Evolutionary conservation across 257 asterid genomes (phyloP), one percentile per base, ranked within the genome.

Genomic region (Cordia subcordata): DNA sequence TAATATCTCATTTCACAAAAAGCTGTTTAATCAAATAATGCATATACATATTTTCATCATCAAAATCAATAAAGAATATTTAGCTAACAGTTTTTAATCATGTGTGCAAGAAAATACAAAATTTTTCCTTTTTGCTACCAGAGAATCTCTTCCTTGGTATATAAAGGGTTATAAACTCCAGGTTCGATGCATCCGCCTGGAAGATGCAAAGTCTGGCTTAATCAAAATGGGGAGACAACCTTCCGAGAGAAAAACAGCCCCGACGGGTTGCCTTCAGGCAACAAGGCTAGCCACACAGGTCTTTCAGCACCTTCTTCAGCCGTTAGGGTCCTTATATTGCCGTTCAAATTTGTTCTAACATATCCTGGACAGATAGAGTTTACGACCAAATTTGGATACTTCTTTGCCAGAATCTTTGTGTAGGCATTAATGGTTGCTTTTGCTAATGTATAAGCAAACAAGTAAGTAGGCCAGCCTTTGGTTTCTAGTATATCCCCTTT

Each of bases 341-440:
- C 10, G 16, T 59, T 82, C 0, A 80, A 69, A 50, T 82, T 77
- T 0, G 94, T 82, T 58, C 68, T 79, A 10, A 66, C 61, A 40
- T 49, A 77, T 10, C 93, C 93, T 33, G 88, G 88, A 49, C 88
- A 79, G 21, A 77, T 72, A 1, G 64, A 62, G 45, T 85, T 85
- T 61, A 85, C 44, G 40, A 42, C 9, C 4, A 76, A 13, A 15
- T 32, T 60, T 1, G 78, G 75, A 44, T 80, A 8, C 11, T 72
- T 70, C 53, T 68, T 72, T 13, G 90, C 81, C 9, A 47, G 8
- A 13, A 70, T 22, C 66, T 74, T 63, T 0, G 90, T 72, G 51
- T 83, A 79, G 0, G 84, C 83, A 57, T 76, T 83, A 67, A 86
- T 3, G 13, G 84, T 81, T 60, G 79, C 82, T 71, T 86, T 86